Conservation (phyloP, 2,329 filamentous ascomycete genomes). For the Aspergillus sp. region DNA sequence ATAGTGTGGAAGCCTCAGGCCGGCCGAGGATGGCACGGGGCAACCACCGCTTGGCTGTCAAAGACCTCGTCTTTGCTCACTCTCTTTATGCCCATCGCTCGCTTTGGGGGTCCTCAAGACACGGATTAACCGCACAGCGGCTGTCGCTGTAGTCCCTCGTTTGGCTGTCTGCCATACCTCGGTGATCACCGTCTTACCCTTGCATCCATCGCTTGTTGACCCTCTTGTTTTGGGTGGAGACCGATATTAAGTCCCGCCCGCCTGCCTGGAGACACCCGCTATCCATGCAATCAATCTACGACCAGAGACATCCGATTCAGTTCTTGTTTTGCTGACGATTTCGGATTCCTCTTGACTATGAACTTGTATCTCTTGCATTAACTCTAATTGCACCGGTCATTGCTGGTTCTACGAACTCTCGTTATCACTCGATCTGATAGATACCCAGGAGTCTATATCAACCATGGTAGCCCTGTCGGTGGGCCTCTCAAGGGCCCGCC, state of each 20-base stretch:
- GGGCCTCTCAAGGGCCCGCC: constrained; percentile 18
- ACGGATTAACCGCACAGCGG: neutral
- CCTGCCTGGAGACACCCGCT: constrained; percentile 2
- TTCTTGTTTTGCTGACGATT: neutral
- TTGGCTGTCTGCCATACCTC: neutral
- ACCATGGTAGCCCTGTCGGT: constrained; percentile 18
- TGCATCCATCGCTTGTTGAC: neutral
- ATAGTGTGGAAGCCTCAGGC: neutral
- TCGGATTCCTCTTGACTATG: neutral
- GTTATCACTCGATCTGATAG: neutral
- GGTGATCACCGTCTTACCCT: neutral
- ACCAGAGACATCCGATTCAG: neutral
- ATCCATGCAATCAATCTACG: neutral
- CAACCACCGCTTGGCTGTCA: neutral
- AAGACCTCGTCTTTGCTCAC: too few relatives aligned
- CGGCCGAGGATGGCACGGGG: neutral
- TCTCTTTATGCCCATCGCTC: neutral
- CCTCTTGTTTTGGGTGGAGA: constrained; percentile 7
- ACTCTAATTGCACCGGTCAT: neutral
- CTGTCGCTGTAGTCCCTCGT: neutral
- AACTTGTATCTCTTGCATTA: neutral
- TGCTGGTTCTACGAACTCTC: neutral
- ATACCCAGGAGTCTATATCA: neutral
- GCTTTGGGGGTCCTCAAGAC: neutral
- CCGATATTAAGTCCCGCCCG: neutral